Base-by-base conservation (phyloP, 257 asterid species). In the Petunia secreta region DNA sequence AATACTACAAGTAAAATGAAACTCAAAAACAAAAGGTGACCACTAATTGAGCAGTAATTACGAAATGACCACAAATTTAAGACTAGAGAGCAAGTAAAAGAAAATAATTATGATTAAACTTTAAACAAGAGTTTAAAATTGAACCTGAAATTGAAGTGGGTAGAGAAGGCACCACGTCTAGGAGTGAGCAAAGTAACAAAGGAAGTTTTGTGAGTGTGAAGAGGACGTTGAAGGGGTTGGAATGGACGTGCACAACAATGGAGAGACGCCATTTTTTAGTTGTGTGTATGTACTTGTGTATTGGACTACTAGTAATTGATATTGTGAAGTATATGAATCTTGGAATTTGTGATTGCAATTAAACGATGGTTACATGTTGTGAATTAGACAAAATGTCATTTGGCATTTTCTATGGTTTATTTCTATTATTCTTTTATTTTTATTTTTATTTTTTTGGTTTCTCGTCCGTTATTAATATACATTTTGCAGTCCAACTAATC, bases 121-220 rank as follows among this genome's bases (percentile, higher is more conserved):
- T 25, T 36, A 8, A 6, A 37, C 8, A 8, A 55, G 46, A 43
- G 53, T 11, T 9, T 8, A 43, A 43, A 78, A 39, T 63, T 37
- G 37, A 37, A 82, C 84, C 84, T 85, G 69, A 44, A 59, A 48
- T 34, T 54, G 66, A 40, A 78, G 78, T 63, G 74, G 65, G 66
- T 38, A 16, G 64, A 54, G 36, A 80, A 76, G 43, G 80, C 46
- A 67, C 36, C 7, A 63, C 52, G 82, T 9, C 62, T 78, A 57
- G 16, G 79, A 55, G 34, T 50, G 48, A 38, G 74, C 57, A 82
- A 57, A 48, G 15, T 16, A 75, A 77, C 46, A 40, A 69, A 3
- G 55, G 78, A 53, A 37, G 63, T 36, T 10, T 71, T 39, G 50
- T 78, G 6, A 55, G 62, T 62, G 40, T 6, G 40, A 16, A 7